Conservation (phyloP, 2,329 filamentous ascomycete species). For the Sporothrix mexicana region DNA sequence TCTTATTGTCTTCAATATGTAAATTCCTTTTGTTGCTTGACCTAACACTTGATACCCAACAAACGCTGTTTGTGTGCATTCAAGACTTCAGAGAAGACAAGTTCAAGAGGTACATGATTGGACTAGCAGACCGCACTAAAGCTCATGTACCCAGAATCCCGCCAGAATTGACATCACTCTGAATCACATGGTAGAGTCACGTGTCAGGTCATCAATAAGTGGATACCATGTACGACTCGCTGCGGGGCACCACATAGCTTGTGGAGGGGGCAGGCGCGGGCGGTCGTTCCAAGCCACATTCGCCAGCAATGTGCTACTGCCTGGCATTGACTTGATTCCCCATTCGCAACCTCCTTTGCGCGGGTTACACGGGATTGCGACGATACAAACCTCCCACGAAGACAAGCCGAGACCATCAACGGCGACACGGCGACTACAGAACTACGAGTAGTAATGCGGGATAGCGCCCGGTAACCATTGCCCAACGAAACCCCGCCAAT, state of each 20-base stretch:
- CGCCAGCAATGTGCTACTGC: constrained; percentile 13
- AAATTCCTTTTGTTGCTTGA: too few relatives aligned
- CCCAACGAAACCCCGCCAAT: constrained; percentile 3
- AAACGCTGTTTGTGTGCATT: too few relatives aligned
- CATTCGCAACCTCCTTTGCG: constrained; percentile 7
- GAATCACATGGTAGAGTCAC: not conserved
- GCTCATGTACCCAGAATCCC: not conserved
- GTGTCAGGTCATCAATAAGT: not conserved
- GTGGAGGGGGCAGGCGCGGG: not conserved
- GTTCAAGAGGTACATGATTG: not conserved
- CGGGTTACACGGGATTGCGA: constrained; percentile 3
- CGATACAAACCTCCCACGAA: constrained; percentile 5
- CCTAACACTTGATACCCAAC: too few relatives aligned
- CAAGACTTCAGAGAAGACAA: too few relatives aligned
- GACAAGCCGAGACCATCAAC: not conserved
- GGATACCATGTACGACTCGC: not conserved
- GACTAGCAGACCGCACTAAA: not conserved
- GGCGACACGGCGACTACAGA: not conserved
- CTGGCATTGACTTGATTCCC: constrained; percentile 8
- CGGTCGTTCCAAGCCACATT: not conserved
- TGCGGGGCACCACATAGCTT: not conserved
- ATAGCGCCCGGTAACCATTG: constrained; percentile 20
- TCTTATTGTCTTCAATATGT: too few relatives aligned
- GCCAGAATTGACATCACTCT: not conserved
- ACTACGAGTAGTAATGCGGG: constrained; percentile 23